A percentile compares a stretch with the other conserved stretches of the same genome.
Evolutionary conservation across 768 basidiomycete genomes (phyloP).

Genomic region (Symmetrospora coprosmae): DNA sequence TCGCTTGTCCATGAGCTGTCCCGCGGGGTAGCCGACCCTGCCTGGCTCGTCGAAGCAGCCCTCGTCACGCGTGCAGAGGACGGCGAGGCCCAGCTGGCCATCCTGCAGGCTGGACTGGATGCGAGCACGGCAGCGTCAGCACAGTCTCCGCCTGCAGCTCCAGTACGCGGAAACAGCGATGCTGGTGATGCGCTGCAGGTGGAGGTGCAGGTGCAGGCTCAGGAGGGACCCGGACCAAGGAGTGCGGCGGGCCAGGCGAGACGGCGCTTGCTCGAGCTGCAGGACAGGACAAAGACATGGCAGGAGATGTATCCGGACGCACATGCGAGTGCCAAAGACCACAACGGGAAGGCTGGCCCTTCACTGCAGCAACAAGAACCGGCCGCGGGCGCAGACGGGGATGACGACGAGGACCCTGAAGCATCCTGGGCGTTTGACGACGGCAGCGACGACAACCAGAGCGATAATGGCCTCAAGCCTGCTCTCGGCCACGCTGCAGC

Average conservation of each 20-base stretch:
- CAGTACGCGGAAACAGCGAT: too few species aligned
- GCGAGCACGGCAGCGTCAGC: background rate
- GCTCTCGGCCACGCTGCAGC: slow-evolving; percentile 6
- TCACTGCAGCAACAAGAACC: too few species aligned
- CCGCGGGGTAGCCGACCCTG: background rate
- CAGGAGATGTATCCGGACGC: slow-evolving; percentile 22
- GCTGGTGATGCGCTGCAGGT: too few species aligned
- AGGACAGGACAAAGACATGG: slow-evolving; percentile 25
- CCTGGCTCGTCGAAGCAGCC: slow-evolving; percentile 3
- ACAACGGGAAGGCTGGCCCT: too few species aligned
- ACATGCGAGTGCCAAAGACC: too few species aligned
- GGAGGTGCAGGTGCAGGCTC: too few species aligned
- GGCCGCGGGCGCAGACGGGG: slow-evolving; percentile 40
- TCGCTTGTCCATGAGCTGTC: background rate
- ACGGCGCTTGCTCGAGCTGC: slow-evolving; percentile 33
- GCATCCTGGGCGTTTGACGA: slow-evolving; percentile 29
- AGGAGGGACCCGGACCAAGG: too few species aligned
- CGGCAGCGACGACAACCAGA: slow-evolving; percentile 31
- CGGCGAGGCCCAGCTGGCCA: background rate
- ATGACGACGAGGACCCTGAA: slow-evolving; percentile 37
- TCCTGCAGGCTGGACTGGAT: too few species aligned
- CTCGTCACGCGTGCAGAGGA: background rate
- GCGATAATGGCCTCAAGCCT: slow-evolving; percentile 10
- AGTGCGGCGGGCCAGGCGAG: background rate
- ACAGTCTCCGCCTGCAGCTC: too few species aligned